Conservation (phyloP, 495 filamentous ascomycete species). For the Schizothecium vesticola region DNA sequence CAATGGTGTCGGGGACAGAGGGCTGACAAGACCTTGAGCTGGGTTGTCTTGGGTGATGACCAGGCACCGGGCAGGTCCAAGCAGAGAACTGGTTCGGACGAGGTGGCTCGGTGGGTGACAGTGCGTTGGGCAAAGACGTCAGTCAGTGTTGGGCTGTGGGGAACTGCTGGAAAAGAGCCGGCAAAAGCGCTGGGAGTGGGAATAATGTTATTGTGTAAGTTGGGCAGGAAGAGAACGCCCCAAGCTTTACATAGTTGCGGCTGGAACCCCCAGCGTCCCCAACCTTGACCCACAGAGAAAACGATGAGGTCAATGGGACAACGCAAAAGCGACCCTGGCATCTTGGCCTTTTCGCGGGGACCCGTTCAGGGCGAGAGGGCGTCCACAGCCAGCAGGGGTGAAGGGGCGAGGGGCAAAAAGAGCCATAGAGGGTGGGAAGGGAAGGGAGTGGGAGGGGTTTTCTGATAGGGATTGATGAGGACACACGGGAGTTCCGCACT, state of each 20-base stretch:
- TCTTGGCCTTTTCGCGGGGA: neutral
- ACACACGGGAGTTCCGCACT: neutral
- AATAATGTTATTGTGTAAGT: neutral
- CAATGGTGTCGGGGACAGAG: conserved; percentile 6
- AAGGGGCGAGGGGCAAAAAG: neutral
- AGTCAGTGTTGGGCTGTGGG: neutral
- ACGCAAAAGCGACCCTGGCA: neutral
- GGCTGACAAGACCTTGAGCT: conserved; percentile 4
- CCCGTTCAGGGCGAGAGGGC: neutral
- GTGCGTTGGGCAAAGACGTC: neutral
- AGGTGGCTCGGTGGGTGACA: neutral
- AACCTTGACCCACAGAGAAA: neutral
- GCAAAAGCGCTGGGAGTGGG: neutral
- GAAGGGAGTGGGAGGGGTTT: neutral
- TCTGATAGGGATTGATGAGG: neutral
- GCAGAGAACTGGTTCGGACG: neutral
- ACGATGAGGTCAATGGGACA: conserved; percentile 10
- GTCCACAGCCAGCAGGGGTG: neutral
- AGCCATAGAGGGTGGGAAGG: neutral
- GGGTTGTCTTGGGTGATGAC: neutral
- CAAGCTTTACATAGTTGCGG: conserved; percentile 5
- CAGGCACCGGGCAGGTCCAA: neutral
- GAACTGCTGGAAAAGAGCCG: neutral
- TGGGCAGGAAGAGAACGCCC: neutral
- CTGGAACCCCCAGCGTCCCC: neutral